Conservation (phyloP, 148 eudicot genomes). For the Cornus florida region DNA sequence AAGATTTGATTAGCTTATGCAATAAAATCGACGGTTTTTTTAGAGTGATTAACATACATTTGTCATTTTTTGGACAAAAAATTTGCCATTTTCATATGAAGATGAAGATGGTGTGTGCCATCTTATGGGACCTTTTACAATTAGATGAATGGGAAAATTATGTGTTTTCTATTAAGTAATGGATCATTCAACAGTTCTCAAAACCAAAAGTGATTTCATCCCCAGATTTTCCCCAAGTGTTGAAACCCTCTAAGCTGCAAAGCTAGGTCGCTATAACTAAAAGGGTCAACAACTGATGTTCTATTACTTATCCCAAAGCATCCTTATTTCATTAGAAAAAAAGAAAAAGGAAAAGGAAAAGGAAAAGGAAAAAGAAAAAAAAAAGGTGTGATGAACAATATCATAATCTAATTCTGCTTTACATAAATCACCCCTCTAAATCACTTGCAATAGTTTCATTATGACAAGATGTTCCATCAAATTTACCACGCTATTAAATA, state of each 20-base stretch:
- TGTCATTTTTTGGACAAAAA: too few species aligned
- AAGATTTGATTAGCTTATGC: too few species aligned
- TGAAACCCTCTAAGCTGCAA: background rate
- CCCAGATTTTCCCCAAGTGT: background rate
- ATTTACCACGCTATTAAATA: too few species aligned
- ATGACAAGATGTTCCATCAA: background rate
- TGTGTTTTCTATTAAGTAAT: too few species aligned
- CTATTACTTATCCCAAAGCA: background rate
- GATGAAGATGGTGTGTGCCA: background rate
- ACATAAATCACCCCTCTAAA: background rate
- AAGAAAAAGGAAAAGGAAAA: too few species aligned
- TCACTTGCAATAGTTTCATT: background rate
- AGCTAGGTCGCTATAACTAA: background rate
- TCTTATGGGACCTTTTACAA: background rate
- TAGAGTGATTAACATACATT: too few species aligned
- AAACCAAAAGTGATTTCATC: background rate
- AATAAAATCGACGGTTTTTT: too few species aligned
- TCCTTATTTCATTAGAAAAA: background rate
- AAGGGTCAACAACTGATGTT: background rate
- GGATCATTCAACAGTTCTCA: background rate
- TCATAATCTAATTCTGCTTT: background rate
- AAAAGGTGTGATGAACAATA: too few species aligned
- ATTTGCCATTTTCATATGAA: background rate
- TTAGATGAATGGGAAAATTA: background rate
- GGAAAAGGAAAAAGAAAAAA: too few species aligned